These are phyloP conservation scores for Mucor mucedo DNA, from an alignment of 371 early-diverging fungal genomes.

Conservation along the genomic window DNA sequence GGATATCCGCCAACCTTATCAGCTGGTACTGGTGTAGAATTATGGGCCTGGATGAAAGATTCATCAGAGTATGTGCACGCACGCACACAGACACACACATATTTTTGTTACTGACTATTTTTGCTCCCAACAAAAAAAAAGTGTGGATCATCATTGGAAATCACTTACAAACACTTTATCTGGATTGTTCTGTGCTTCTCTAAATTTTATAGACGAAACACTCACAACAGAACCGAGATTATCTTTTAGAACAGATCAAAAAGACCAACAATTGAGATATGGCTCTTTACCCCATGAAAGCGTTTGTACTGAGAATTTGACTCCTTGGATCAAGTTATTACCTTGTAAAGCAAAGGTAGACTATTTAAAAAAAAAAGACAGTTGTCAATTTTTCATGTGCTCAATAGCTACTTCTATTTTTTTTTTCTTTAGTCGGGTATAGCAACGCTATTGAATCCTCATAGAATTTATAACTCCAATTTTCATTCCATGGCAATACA, in stretches of 20 bases:
- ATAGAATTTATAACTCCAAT: conserved; percentile 86
- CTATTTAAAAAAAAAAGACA: neutral
- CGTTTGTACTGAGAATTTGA: conserved; percentile 97
- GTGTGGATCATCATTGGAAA: conserved; percentile 78
- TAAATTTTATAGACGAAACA: conserved; percentile 90
- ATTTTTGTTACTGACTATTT: neutral
- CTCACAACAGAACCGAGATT: conserved; percentile 73
- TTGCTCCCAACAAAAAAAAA: conserved; percentile 16
- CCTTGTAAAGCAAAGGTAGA: conserved; percentile 88
- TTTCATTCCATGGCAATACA: conserved; percentile 89
- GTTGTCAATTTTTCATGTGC: conserved; percentile 4
- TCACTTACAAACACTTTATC: conserved; percentile 90
- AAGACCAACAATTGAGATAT: conserved; percentile 61
- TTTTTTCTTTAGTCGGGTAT: conserved; percentile 73
- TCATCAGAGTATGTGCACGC: conserved; percentile 37
- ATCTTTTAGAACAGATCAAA: conserved; percentile 54
- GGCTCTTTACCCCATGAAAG: conserved; percentile 88
- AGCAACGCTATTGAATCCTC: conserved; percentile 84
- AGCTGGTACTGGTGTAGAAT: conserved; percentile 76
- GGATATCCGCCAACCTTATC: conserved; percentile 67
- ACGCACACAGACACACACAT: no score
- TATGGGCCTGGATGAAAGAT: conserved; percentile 80
- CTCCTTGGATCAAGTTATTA: conserved; percentile 94
- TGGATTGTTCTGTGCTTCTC: conserved; percentile 94
- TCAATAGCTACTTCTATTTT: neutral